These are phyloP conservation scores for Cordyceps fumosorosea DNA, from an alignment of 2,329 filamentous ascomycete species.

Conservation along the genomic window DNA sequence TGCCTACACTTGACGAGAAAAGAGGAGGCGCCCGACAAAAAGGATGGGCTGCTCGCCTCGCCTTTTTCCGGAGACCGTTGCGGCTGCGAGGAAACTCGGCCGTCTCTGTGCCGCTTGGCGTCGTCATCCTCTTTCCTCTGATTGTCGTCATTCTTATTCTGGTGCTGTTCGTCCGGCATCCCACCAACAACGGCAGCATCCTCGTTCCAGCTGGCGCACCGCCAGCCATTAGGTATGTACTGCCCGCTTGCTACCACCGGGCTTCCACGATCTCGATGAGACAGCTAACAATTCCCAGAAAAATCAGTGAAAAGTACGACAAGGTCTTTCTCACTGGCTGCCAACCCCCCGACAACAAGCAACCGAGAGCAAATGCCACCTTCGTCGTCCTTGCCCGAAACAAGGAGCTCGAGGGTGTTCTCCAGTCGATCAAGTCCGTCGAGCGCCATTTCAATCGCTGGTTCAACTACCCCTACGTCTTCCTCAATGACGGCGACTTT, in stretches of 20 bases:
- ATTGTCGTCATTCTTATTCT: slow-evolving; percentile 89
- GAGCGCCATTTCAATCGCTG: slow-evolving; percentile 98
- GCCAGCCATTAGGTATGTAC: slow-evolving; percentile 74
- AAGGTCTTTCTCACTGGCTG: slow-evolving; percentile 94
- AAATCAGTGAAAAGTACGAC: slow-evolving; percentile 95
- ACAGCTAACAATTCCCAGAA: slow-evolving; percentile 45
- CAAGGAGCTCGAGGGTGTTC: slow-evolving; percentile 90
- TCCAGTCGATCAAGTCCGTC: slow-evolving; percentile 95
- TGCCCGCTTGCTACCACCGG: background rate
- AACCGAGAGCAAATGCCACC: slow-evolving; percentile 83
- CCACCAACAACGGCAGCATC: slow-evolving; percentile 72
- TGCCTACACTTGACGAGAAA: slow-evolving; percentile 49
- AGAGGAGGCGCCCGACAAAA: slow-evolving; percentile 31
- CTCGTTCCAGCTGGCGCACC: slow-evolving; percentile 83
- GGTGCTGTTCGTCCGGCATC: slow-evolving; percentile 81
- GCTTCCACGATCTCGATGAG: no score
- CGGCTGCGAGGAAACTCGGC: slow-evolving; percentile 86
- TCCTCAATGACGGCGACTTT: slow-evolving; percentile 96
- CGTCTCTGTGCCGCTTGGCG: slow-evolving; percentile 84
- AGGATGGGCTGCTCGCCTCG: slow-evolving; percentile 47
- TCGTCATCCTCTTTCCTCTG: slow-evolving; percentile 87
- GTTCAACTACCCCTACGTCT: slow-evolving; percentile 98
- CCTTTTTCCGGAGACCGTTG: slow-evolving; percentile 81
- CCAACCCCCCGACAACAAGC: slow-evolving; percentile 68
- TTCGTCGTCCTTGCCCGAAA: slow-evolving; percentile 95